Percentiles rank a stretch among this genome's conserved stretches.
Conservation (phyloP, 148 eudicot species). For the Drosera capensis region DNA sequence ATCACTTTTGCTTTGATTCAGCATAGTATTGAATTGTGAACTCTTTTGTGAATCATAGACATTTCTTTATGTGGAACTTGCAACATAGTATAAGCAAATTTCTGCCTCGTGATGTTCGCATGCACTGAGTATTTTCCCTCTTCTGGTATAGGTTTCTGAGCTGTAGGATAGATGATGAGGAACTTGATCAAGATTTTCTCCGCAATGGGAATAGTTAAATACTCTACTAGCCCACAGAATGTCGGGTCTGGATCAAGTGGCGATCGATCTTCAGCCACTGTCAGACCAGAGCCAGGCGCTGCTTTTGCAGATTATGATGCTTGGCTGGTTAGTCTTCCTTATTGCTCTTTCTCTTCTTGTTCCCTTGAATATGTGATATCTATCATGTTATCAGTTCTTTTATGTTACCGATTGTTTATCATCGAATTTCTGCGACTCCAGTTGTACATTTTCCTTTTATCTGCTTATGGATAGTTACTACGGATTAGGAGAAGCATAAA, state of each 20-base stretch:
- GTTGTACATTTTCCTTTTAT: too few relatives aligned
- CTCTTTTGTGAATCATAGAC: too few relatives aligned
- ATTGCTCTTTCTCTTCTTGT: too few relatives aligned
- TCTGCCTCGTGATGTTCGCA: too few relatives aligned
- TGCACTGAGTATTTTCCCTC: not conserved
- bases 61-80: too few relatives aligned
- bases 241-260: constrained; percentile 5
- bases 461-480: too few relatives aligned
- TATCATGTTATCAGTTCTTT: not conserved
- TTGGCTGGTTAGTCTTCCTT: constrained; percentile 19
- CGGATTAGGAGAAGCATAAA: too few relatives aligned
- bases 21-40: too few relatives aligned
- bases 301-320: constrained; percentile 12
- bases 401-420: too few relatives aligned
- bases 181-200: constrained; percentile 12
- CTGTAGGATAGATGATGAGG: constrained; percentile 15
- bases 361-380: not conserved
- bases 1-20: too few relatives aligned
- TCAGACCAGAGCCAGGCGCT: constrained; percentile 21
- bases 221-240: constrained; percentile 9
- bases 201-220: constrained; percentile 18
- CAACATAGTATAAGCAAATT: too few relatives aligned
- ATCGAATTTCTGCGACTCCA: too few relatives aligned
- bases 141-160: not conserved
- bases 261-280: constrained; percentile 18